Percentiles rank a stretch among this genome's conserved stretches.
Conservation (phyloP, 2,329 filamentous ascomycete genomes). For the Colletotrichum incanum region DNA sequence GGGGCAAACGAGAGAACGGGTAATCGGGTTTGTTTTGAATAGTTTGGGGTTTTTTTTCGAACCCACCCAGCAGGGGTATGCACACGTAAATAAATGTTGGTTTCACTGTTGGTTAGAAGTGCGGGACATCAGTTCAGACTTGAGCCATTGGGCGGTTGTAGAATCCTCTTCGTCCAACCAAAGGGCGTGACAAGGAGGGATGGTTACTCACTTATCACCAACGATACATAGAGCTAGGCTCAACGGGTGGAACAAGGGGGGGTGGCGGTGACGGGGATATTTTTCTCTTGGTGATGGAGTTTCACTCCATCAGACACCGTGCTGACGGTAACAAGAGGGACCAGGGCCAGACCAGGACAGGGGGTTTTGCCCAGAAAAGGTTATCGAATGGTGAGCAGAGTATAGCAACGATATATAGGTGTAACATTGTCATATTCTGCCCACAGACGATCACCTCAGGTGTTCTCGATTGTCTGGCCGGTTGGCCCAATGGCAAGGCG, state of each 20-base stretch:
- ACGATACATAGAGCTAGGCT: background rate
- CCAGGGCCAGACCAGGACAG: background rate
- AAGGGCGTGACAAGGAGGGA: background rate
- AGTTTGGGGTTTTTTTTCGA: background rate
- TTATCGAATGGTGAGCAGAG: no score
- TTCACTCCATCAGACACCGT: background rate
- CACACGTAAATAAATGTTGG: background rate
- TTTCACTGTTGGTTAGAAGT: conserved; percentile 1
- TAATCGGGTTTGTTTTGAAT: background rate
- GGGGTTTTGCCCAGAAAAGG: no score
- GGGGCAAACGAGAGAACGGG: conserved; percentile 2
- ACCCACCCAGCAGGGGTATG: background rate
- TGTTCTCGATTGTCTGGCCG: conserved; percentile 36
- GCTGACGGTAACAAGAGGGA: background rate
- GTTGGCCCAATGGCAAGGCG: conserved; percentile 60
- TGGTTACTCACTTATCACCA: background rate
- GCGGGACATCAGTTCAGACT: conserved; percentile 1
- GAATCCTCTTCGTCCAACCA: background rate
- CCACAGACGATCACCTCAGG: conserved; percentile 13
- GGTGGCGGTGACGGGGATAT: conserved; percentile 10
- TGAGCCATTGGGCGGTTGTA: background rate
- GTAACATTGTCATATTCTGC: no score
- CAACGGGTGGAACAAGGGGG: background rate
- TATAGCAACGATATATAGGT: no score
- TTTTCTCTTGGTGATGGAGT: background rate